phyloP scores from a whole-genome alignment of 192 early-diverging fungal species.

The Geosiphon pyriformis region DNA sequence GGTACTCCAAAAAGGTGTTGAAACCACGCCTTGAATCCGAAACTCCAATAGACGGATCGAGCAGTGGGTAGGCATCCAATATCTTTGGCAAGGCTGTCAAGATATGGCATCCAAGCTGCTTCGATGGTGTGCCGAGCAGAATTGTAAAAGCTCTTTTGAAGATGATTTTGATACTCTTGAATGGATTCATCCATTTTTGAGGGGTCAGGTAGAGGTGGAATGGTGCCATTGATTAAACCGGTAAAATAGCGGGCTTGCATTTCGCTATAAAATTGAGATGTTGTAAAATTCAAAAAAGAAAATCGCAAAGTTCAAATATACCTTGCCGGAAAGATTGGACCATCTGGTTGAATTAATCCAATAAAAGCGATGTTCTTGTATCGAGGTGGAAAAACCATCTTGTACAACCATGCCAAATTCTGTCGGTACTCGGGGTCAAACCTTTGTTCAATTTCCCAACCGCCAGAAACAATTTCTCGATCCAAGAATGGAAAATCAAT shows the following conservation, averaged over 20 bases:
- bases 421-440: conserved; percentile 32
- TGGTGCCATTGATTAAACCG: conserved; percentile 35
- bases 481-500: conserved; percentile 49
- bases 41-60: conserved; percentile 26
- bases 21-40: conserved; percentile 17
- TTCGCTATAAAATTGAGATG: too few species aligned
- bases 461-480: conserved; percentile 36
- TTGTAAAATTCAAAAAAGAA: conserved; percentile 24
- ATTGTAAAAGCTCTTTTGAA: conserved; percentile 27
- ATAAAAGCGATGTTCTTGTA: conserved; percentile 54
- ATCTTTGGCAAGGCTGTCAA: conserved; percentile 39
- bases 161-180: conserved; percentile 22
- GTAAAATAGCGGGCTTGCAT: conserved; percentile 51
- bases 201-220: conserved; percentile 33
- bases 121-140: conserved; percentile 50
- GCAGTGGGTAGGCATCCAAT: conserved; percentile 44
- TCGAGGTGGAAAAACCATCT: conserved; percentile 48
- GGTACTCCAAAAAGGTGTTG: conserved; percentile 29
- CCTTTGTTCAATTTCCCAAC: conserved; percentile 26
- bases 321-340: conserved; percentile 45
- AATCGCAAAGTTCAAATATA: neutral
- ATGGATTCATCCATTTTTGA: conserved; percentile 43
- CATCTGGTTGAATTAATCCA: conserved; percentile 49
- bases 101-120: conserved; percentile 38
- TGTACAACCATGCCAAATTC: conserved; percentile 53